Conservation (phyloP, 371 early-diverging fungal species). For the Coemansia sp. region DNA sequence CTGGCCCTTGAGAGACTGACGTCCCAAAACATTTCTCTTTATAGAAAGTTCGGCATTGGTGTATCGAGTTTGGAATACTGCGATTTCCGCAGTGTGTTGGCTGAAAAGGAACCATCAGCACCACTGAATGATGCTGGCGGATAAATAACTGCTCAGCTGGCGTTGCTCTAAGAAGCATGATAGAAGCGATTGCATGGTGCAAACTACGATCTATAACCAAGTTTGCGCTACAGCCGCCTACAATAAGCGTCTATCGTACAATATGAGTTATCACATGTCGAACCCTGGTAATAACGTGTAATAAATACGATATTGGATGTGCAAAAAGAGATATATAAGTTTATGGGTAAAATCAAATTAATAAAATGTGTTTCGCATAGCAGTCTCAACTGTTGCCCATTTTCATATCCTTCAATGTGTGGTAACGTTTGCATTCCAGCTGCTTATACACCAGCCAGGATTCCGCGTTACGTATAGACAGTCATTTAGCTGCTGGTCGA, state of each 20-base stretch:
- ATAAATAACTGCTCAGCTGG: neutral
- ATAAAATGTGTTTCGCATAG: no score
- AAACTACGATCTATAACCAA: neutral
- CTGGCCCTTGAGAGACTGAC: neutral
- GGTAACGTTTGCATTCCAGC: no score
- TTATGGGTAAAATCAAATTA: no score
- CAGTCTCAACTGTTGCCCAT: no score
- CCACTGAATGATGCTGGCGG: neutral
- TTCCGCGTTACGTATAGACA: no score
- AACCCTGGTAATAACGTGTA: no score
- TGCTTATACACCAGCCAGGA: no score
- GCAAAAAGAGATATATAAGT: no score
- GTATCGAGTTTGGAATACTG: neutral
- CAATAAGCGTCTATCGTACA: conserved; percentile 7
- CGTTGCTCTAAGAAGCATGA: conserved; percentile 37
- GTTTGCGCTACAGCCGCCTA: neutral
- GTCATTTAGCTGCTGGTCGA: no score
- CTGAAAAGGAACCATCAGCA: neutral
- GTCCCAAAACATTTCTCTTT: neutral
- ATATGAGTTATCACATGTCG: no score
- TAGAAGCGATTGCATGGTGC: conserved; percentile 17
- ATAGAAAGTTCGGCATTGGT: neutral
- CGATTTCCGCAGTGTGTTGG: neutral
- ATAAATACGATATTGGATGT: no score
- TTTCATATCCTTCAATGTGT: no score